Base-by-base conservation (phyloP, 108 stramenopile genomes). In the Skeletonema potamos region DNA sequence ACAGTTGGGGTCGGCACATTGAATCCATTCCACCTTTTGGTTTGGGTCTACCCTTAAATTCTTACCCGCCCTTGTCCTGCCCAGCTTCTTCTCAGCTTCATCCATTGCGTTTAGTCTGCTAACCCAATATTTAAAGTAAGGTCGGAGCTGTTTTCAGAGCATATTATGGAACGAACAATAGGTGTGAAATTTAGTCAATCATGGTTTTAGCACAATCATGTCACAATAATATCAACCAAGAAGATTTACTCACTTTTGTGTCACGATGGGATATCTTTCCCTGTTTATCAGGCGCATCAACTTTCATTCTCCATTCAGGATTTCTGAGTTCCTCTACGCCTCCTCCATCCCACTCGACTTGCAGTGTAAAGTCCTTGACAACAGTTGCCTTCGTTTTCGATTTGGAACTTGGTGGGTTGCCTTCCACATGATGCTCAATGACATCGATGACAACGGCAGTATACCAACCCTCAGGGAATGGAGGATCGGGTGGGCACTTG, bases 1-100 rank as follows among this genome's bases (percentile, higher is more conserved):
- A 76, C 92, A 93, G 61, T 78, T 85, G 44, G 89, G 89, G 70
- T 91, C 89, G 70, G 87, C 91, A 66, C 92, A 95, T 72, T 85
- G 89, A 29, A 95, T 77, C 91, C 91, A 95, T 61, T 95, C 90
- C 29, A 77, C 62, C 39, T 64, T 70, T 59, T 69, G 76, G 29
- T 43, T 57, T 27, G 74, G 66, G 68, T 77, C 68, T 24, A 64
- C 30, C 56, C 76, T 77, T 54, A 69, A 70, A 41, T 63, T 70
- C 48, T 77, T 77, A 13, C 76, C 76, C 46, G 68, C 68, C 54
- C 76, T 68, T 6, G 64, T 70, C 41, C 58, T 51, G 24, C 62
- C 64, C 12, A 77, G 36, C 56, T 77, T 77, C 64, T 70, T 68
- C 28, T 77, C 76, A 18, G 76, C 39, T 77, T 77, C 76, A 64